Evolutionary conservation across 768 basidiomycete genomes (phyloP).

Genomic region (Phlebiopsis gigantea): DNA sequence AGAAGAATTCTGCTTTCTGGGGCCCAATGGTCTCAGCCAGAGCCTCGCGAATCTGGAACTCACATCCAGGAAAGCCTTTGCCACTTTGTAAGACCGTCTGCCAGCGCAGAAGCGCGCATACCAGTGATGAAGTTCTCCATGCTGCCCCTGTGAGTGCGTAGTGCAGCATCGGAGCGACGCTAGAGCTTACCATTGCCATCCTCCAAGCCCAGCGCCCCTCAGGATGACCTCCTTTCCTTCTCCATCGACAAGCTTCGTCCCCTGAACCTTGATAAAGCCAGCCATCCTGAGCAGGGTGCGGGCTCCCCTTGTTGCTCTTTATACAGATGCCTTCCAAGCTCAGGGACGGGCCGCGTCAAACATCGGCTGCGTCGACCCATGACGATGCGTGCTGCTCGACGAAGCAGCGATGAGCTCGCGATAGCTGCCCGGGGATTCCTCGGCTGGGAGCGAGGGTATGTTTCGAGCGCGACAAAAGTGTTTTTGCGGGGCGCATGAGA

Average conservation of each 20-base stretch:
- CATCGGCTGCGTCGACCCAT: too few species aligned
- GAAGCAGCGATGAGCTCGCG: too few species aligned
- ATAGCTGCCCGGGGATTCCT: too few species aligned
- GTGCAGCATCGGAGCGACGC: too few species aligned
- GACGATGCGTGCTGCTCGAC: too few species aligned
- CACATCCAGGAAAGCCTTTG: constrained; percentile 82
- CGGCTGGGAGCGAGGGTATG: too few species aligned
- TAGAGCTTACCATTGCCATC: constrained; percentile 93
- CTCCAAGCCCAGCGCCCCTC: constrained; percentile 73
- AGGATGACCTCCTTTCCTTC: constrained; percentile 54
- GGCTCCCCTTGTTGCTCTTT: too few species aligned
- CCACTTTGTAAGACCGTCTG: not conserved
- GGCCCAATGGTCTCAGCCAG: constrained; percentile 57
- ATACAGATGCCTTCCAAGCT: too few species aligned
- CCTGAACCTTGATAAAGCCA: constrained; percentile 45
- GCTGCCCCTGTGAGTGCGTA: too few species aligned
- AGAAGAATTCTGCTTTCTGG: constrained; percentile 70
- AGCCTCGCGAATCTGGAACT: constrained; percentile 68
- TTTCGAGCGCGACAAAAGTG: too few species aligned
- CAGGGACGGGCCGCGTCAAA: too few species aligned
- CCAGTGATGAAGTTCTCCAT: constrained; percentile 78
- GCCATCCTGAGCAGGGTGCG: constrained; percentile 45
- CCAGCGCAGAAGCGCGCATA: constrained; percentile 30
- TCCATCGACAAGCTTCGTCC: constrained; percentile 55
- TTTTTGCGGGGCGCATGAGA: too few species aligned